phyloP scores from a whole-genome alignment of 495 filamentous ascomycete genomes.

The Chaetomium fimeti region DNA sequence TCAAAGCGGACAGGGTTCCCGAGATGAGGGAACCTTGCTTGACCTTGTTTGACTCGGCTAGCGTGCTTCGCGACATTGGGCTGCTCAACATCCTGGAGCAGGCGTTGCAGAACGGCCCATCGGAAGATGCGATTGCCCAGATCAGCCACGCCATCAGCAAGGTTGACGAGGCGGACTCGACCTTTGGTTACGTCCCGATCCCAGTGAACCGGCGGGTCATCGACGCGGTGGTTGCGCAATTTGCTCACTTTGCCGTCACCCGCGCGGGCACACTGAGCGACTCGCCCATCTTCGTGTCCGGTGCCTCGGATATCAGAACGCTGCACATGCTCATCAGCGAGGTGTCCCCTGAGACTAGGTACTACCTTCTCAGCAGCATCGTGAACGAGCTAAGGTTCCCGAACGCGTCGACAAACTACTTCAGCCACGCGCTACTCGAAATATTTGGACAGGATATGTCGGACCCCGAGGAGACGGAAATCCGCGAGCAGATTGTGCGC shows the following conservation, averaged over 20 bases:
- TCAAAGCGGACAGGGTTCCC: constrained; percentile 78
- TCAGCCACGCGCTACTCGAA: constrained; percentile 80
- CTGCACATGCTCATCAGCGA: constrained; percentile 72
- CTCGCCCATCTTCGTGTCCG: constrained; percentile 60
- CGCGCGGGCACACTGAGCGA: constrained; percentile 56
- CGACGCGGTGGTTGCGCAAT: constrained; percentile 78
- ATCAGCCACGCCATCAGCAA: constrained; percentile 66
- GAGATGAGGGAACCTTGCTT: constrained; percentile 67
- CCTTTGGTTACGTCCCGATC: constrained; percentile 61
- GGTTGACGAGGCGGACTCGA: constrained; percentile 52
- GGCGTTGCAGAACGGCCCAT: constrained; percentile 58
- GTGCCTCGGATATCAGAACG: constrained; percentile 70
- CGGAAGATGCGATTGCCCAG: constrained; percentile 66
- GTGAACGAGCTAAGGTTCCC: constrained; percentile 89
- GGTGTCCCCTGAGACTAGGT: constrained; percentile 72
- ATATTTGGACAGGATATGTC: constrained; percentile 76
- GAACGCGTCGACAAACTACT: constrained; percentile 88
- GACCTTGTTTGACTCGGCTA: constrained; percentile 58
- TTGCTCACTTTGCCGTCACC: constrained; percentile 68
- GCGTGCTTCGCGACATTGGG: constrained; percentile 57
- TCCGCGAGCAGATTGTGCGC: constrained; percentile 85
- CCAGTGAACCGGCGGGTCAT: constrained; percentile 69
- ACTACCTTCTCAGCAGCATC: constrained; percentile 80
- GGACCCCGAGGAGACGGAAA: constrained; percentile 75
- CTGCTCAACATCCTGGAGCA: constrained; percentile 68